phyloP scores from a whole-genome alignment of 129 eudicot genomes.

The Heracleum sosnowskyi region DNA sequence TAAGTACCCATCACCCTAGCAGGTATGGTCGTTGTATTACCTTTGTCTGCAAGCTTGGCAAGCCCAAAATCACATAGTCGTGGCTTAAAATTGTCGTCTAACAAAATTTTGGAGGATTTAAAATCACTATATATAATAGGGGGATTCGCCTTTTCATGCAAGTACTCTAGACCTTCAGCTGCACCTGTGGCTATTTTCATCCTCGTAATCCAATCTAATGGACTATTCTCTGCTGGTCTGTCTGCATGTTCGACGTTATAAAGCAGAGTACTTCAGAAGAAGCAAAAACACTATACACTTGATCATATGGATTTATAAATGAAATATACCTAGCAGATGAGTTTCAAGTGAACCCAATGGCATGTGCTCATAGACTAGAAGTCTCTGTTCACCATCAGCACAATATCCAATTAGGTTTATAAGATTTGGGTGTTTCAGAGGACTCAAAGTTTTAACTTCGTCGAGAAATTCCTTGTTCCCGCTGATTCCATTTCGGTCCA shows the following conservation, averaged over 20 bases:
- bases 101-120: conserved; percentile 1
- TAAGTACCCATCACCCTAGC: conserved; percentile 11
- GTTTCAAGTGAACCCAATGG: conserved; percentile 6
- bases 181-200: conserved; percentile 11
- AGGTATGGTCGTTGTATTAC: not conserved
- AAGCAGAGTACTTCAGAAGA: not conserved
- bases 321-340: not conserved
- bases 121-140: conserved; percentile 7
- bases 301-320: not conserved
- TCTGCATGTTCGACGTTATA: not conserved
- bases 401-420: not conserved
- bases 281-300: not conserved
- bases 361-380: conserved; percentile 9
- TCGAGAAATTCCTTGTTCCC: not conserved
- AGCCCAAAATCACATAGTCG: conserved; percentile 9
- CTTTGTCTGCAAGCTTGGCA: conserved; percentile 4
- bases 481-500: conserved; percentile 9
- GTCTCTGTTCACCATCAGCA: conserved; percentile 10
- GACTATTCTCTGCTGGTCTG: not conserved
- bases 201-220: conserved; percentile 9
- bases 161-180: conserved; percentile 12
- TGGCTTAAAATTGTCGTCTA: not conserved
- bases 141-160: conserved; percentile 7
- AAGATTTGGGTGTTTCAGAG: conserved; percentile 4
- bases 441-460: not conserved